Evolutionary conservation across 2,329 filamentous ascomycete species (phyloP), one percentile per base, ranked within the genome.

Genomic region (Alternaria brassicicola): DNA sequence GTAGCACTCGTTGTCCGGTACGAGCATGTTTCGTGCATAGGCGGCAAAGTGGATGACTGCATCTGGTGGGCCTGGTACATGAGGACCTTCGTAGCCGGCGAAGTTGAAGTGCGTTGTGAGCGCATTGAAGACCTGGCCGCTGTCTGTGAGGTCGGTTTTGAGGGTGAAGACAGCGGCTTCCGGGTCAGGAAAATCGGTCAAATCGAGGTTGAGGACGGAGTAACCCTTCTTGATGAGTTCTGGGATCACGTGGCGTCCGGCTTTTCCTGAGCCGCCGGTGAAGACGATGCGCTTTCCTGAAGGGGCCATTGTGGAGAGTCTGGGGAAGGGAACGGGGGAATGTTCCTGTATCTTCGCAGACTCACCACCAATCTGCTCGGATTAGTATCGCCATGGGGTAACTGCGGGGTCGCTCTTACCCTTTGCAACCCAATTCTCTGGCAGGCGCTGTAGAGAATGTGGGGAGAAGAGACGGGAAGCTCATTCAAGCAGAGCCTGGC

Each of bases 31-130:
- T 25, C 86, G 79, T 0, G 86, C 82, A 45, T 70, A 85, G 0
- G 84, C 86, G 13, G 82, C 84, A 50, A 88, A 85, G 70, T 89
- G 86, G 49, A 89, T 86, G 50, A 89, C 83, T 0, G 83, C 86
- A 66, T 88, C 85, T 0, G 86, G 86, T 0, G 79, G 78, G 0
- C 73, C 69, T 17, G 79, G 81, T 4, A 76, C 73, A 42, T 77
- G 56, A 49, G 78, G 73, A n/a, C 78, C 77, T 26, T 79, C 79
- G 65, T 83, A 84, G 50, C 81, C 81, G 12, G 70, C 70, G 64
- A 85, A 82, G 66, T 82, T 77, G 75, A 86, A 87, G 64, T 88
- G 85, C 0, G 82, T 84, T 12, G 81, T 83, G 8, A 75, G 61
- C 5, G 84, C 84, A 57, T 83, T 84, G 78, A 83, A 86, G 54